Base-by-base conservation (phyloP, 805 yeast species). In the Sungouiozyma intestinalis region DNA sequence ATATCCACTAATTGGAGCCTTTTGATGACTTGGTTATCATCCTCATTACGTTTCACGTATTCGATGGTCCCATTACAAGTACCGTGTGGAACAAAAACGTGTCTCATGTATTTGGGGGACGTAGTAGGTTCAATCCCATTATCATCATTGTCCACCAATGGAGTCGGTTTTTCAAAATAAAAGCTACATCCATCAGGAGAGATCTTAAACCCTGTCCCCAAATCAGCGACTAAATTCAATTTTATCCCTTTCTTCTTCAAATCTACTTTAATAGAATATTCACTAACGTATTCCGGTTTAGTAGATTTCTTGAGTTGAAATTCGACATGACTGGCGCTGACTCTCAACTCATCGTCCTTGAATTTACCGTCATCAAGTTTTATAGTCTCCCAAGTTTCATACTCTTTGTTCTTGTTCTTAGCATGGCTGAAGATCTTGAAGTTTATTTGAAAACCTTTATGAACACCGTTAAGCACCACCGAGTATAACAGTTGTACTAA, bases 61-160 rank as follows among this genome's bases (percentile, higher is more conserved):
- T 55, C 57, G 40, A 86, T 60, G 16, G 70, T 63, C 46, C 95
- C 95, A n/a, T 54, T 53, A 31, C 74, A 77, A 14, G 60, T 45
- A 54, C 81, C 76, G 51, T 90, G 71, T 39, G 95, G 95, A 84
- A 94, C 82, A 64, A 85, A 86, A 8, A 75, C 63, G 60, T 85
- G 95, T 55, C 94, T 74, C 85, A 58, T 40, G 42, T 52, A 45
- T 40, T 78, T 68, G 11, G 33, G 21, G 31, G 36, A 29, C 16
- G n/a, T 19, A 35, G 33, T 27, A 16, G 33, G 24, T 17, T 33
- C 37, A 29, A 39, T 39, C n/a, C 38, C 41, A 4, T 88, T 87
- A 86, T 88, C 80, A 19, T 90, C 90, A 43, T 76, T 68, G 31
- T 32, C 39, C n/a, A 33, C 9, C 8, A 20, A 20, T 3, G 27